Percentiles rank a stretch among this genome's conserved stretches.
Evolutionary conservation across 257 asterid species (phyloP).

Genomic region (Leptodermis oblonga): DNA sequence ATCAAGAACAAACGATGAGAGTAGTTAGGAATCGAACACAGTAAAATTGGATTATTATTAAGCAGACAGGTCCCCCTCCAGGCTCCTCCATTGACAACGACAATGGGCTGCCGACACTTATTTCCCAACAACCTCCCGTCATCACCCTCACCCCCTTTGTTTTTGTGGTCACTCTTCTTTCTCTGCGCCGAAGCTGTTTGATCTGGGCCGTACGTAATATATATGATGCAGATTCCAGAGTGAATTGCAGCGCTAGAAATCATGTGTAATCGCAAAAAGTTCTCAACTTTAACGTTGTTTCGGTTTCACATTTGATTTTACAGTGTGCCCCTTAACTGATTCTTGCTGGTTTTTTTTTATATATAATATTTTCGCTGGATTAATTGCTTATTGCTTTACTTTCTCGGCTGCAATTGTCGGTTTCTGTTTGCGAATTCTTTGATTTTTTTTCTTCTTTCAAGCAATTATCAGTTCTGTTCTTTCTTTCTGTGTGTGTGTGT

Average conservation of each 20-base stretch:
- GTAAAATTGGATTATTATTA: neutral
- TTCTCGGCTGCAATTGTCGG: conserved; percentile 4
- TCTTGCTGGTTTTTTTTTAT: neutral
- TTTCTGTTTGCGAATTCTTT: neutral
- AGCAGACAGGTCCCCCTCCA: too few relatives aligned
- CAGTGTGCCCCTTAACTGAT: neutral
- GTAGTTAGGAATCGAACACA: neutral
- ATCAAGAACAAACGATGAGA: neutral
- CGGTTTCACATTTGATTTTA: too few relatives aligned
- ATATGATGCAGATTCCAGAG: neutral
- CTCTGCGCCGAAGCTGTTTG: neutral
- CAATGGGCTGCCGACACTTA: conserved; percentile 71
- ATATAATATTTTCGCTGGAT: too few relatives aligned
- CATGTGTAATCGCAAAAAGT: too few relatives aligned
- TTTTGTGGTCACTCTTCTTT: conserved; percentile 28
- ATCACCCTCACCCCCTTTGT: too few relatives aligned
- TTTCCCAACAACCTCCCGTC: conserved; percentile 22
- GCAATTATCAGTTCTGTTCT: neutral
- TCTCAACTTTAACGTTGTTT: conserved; percentile 12
- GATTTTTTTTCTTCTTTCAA: neutral
- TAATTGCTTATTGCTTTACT: too few relatives aligned
- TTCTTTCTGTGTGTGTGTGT: too few relatives aligned
- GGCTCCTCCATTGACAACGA: conserved; percentile 38
- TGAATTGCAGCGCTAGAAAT: neutral
- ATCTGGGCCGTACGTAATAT: neutral